phyloP scores from a whole-genome alignment of 257 asterid species.

The Fraxinus pennsylvanica region DNA sequence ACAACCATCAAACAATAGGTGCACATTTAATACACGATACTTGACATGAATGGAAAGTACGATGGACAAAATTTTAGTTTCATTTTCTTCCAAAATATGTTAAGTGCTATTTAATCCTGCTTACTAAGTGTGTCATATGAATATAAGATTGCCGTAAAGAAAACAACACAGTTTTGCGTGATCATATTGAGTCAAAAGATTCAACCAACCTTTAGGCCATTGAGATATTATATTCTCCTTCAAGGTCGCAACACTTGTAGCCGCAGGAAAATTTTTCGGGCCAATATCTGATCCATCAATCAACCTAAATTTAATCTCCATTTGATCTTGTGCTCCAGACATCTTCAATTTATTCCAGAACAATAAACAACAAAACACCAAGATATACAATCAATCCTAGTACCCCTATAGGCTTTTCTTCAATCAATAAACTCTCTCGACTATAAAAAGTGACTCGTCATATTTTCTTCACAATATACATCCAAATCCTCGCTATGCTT shows the following conservation, averaged over 20 bases:
- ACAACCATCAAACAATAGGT: background rate
- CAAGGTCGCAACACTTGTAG: slow-evolving; percentile 73
- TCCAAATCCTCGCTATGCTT: background rate
- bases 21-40: background rate
- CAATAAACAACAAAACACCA: slow-evolving; percentile 30
- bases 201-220: slow-evolving; percentile 84
- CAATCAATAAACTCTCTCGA: slow-evolving; percentile 31
- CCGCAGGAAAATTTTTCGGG: slow-evolving; percentile 61
- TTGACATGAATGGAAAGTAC: background rate
- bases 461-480: background rate
- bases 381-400: slow-evolving; percentile 27
- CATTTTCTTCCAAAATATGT: background rate
- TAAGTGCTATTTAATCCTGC: background rate
- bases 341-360: slow-evolving; percentile 37
- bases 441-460: background rate
- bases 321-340: slow-evolving; percentile 74
- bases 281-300: slow-evolving; percentile 90
- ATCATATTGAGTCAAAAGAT: slow-evolving; percentile 12
- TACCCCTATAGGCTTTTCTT: slow-evolving; percentile 8
- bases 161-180: background rate
- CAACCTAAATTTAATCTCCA: slow-evolving; percentile 89
- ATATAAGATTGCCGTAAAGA: background rate
- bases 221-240: slow-evolving; percentile 83
- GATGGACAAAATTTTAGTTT: background rate
- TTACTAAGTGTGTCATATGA: background rate